phyloP scores from a whole-genome alignment of 2,329 filamentous ascomycete species.

The Aspergillus sp. region DNA sequence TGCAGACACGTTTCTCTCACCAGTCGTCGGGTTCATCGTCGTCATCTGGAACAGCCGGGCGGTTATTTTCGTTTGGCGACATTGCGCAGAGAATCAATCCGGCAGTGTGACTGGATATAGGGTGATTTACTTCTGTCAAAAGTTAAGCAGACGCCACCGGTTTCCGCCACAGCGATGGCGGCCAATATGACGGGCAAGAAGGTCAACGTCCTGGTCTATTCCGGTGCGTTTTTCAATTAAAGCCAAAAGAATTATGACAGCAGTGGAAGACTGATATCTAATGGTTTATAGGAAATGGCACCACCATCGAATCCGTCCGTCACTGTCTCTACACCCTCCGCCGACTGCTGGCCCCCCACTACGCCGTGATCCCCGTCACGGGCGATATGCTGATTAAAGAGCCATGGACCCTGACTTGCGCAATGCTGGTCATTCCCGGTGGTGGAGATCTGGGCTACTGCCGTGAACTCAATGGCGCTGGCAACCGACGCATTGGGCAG shows the following conservation, averaged over 20 bases:
- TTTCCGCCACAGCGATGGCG: slow-evolving; percentile 16
- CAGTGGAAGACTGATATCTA: neutral
- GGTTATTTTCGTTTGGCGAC: slow-evolving; percentile 51
- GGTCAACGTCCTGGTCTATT: slow-evolving; percentile 89
- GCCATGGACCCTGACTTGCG: slow-evolving; percentile 81
- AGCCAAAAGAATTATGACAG: neutral
- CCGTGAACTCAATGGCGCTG: slow-evolving; percentile 73
- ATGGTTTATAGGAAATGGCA: slow-evolving; percentile 61
- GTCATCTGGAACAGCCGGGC: slow-evolving; percentile 40
- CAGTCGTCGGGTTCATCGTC: slow-evolving; percentile 94
- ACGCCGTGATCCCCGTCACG: slow-evolving; percentile 81
- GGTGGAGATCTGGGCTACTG: slow-evolving; percentile 93
- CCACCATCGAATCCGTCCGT: slow-evolving; percentile 77
- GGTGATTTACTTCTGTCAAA: neutral
- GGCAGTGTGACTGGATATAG: neutral
- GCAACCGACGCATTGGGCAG: slow-evolving; percentile 74
- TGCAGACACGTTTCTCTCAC: slow-evolving; percentile 44
- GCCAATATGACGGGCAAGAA: slow-evolving; percentile 51
- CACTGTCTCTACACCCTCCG: slow-evolving; percentile 84
- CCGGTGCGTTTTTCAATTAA: slow-evolving; percentile 47
- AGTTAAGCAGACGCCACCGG: too few relatives aligned
- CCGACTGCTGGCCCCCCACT: slow-evolving; percentile 76
- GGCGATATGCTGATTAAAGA: slow-evolving; percentile 76
- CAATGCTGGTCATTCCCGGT: slow-evolving; percentile 82
- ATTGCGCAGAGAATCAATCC: slow-evolving; percentile 30